Evolutionary conservation across 2,329 filamentous ascomycete genomes (phyloP).

Genomic region (Penicillium frequentans): DNA sequence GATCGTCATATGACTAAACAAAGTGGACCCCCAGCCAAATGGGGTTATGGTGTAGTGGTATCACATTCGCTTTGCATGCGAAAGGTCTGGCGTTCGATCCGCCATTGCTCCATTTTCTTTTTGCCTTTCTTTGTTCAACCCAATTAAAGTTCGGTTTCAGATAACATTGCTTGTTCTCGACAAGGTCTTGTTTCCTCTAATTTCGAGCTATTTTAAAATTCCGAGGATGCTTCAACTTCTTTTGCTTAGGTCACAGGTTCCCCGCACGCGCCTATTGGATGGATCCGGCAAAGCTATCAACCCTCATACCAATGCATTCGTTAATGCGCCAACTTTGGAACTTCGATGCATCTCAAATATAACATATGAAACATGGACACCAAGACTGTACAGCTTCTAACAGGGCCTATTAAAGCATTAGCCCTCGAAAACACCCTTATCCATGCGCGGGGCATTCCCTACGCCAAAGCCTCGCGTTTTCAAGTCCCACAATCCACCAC

Average conservation of each 20-base stretch:
- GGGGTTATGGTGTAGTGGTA: constrained; percentile 8
- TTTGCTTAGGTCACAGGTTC: not conserved
- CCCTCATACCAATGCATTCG: not conserved
- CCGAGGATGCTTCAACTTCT: too few relatives aligned
- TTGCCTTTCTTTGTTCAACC: too few relatives aligned
- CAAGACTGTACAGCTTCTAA: not conserved
- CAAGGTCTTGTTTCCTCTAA: too few relatives aligned
- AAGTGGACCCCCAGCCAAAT: not conserved
- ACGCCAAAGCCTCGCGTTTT: not conserved
- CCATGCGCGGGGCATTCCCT: not conserved
- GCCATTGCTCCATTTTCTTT: constrained; percentile 14
- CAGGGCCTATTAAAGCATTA: not conserved
- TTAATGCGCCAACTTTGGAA: too few relatives aligned
- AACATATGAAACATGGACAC: not conserved
- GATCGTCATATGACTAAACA: too few relatives aligned
- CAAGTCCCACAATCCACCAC: not conserved
- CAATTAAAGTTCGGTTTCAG: too few relatives aligned
- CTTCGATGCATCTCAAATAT: not conserved
- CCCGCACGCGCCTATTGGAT: not conserved
- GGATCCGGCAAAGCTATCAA: not conserved
- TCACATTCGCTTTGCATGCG: constrained; percentile 22
- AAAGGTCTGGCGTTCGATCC: constrained; percentile 18
- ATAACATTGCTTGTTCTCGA: too few relatives aligned
- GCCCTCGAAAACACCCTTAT: not conserved
- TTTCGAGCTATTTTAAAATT: too few relatives aligned